Evolutionary conservation across 164 flowering plant species (phyloP).

Genomic region (Piper betle): DNA sequence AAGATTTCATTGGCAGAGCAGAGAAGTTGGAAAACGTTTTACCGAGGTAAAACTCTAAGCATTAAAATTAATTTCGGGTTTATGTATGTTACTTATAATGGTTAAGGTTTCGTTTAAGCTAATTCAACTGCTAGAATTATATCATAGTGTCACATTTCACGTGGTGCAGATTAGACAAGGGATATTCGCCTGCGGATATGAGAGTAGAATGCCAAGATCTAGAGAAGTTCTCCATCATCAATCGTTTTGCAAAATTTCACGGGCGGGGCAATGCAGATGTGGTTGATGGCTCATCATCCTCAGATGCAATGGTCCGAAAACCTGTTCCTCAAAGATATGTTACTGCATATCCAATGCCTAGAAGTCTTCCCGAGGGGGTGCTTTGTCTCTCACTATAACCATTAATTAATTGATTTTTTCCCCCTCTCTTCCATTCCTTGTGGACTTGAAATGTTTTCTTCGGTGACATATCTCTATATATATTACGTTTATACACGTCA

Average conservation of each 20-base stretch:
- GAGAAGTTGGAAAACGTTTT: slow-evolving; percentile 50
- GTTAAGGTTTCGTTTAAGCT: not conserved
- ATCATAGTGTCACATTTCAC: not conserved
- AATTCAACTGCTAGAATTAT: not conserved
- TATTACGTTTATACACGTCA: not conserved
- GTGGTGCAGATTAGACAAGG: slow-evolving; percentile 53
- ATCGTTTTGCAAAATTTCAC: slow-evolving; percentile 79
- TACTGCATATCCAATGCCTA: slow-evolving; percentile 52
- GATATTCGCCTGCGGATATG: slow-evolving; percentile 40
- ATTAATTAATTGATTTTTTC: slow-evolving; percentile 31
- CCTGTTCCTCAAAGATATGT: slow-evolving; percentile 57
- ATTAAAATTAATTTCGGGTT: not conserved
- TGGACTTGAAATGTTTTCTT: not conserved
- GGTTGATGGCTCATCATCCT: slow-evolving; percentile 29
- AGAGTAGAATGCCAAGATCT: slow-evolving; percentile 60
- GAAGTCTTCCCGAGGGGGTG: slow-evolving; percentile 63
- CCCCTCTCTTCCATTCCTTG: slow-evolving; percentile 1
- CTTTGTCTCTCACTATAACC: slow-evolving; percentile 69
- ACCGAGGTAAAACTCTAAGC: slow-evolving; percentile 29
- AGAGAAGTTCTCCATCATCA: slow-evolving; percentile 59
- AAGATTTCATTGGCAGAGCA: slow-evolving; percentile 32
- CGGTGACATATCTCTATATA: not conserved
- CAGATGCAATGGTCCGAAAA: slow-evolving; percentile 22
- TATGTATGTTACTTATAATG: not conserved
- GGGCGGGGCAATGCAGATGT: slow-evolving; percentile 28